A percentile compares a stretch with the other conserved stretches of the same genome.
These are phyloP conservation scores for Linum usitatissimum DNA, from an alignment of 345 rosid species.

Conservation along the genomic window DNA sequence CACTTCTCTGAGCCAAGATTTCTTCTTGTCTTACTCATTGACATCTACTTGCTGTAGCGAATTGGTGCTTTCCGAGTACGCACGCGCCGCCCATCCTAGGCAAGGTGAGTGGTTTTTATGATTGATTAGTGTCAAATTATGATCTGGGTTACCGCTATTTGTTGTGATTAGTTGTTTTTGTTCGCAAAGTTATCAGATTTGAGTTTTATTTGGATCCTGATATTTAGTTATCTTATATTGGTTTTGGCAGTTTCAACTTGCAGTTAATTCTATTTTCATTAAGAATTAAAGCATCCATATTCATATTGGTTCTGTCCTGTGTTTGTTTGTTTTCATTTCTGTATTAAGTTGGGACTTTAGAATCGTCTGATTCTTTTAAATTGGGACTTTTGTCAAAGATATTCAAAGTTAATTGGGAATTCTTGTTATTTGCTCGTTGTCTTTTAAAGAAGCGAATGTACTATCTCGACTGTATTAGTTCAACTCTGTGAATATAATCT, in stretches of 20 bases:
- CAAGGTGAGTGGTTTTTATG: not conserved
- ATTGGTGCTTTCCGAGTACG: not conserved
- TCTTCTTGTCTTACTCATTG: not conserved
- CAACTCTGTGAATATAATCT: too few species aligned
- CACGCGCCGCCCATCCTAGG: not conserved
- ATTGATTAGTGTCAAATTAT: not conserved
- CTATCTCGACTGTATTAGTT: too few species aligned
- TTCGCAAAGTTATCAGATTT: not conserved
- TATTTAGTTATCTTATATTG: too few species aligned
- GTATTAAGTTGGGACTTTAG: too few species aligned
- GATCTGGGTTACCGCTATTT: not conserved
- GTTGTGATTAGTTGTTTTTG: not conserved
- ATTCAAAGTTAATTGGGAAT: too few species aligned
- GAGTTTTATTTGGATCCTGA: not conserved
- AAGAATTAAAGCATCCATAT: too few species aligned
- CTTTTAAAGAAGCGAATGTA: too few species aligned
- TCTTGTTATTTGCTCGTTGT: too few species aligned
- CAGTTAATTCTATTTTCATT: not conserved
- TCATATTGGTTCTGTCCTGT: too few species aligned
- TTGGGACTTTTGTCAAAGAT: too few species aligned
- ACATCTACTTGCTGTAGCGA: not conserved
- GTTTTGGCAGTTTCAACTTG: not conserved
- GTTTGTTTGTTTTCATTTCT: too few species aligned
- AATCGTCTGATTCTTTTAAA: too few species aligned
- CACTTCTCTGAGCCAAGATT: not conserved